phyloP scores from a whole-genome alignment of 768 basidiomycete species.

The Boletellus sp. region DNA sequence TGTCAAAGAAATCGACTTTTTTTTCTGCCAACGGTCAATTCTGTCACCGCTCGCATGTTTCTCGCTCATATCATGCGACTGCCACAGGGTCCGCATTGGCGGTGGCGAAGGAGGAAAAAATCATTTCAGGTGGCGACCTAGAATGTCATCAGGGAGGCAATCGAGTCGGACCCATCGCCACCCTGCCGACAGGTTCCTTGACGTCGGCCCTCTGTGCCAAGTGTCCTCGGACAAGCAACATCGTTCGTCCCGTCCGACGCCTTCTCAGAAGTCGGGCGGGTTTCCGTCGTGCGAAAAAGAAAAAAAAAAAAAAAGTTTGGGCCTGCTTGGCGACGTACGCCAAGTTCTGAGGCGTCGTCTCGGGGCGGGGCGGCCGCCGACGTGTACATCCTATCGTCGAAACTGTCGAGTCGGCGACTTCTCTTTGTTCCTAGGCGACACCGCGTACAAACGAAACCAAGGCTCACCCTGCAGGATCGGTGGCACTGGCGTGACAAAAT shows the following conservation, averaged over 20 bases:
- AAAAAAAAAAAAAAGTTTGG: conserved; percentile 60
- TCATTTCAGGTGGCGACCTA: conserved; percentile 9
- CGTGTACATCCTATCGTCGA: conserved; percentile 63
- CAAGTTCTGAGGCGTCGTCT: conserved; percentile 57
- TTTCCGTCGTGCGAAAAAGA: conserved; percentile 49
- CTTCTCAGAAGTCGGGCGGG: conserved; percentile 69
- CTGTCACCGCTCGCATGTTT: too few relatives aligned
- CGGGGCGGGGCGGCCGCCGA: conserved; percentile 69
- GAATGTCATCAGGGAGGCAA: too few relatives aligned
- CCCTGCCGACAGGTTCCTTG: conserved; percentile 28
- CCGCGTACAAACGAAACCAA: background rate
- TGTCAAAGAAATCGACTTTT: too few relatives aligned
- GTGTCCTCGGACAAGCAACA: conserved; percentile 26
- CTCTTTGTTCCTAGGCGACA: too few relatives aligned
- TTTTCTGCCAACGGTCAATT: too few relatives aligned
- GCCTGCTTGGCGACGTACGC: conserved; percentile 62
- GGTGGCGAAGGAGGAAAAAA: background rate
- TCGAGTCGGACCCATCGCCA: conserved; percentile 51
- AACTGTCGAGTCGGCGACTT: background rate
- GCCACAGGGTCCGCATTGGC: too few relatives aligned
- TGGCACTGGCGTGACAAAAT: conserved; percentile 48
- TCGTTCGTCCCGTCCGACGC: conserved; percentile 41
- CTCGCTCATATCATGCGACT: too few relatives aligned
- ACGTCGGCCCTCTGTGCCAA: conserved; percentile 41
- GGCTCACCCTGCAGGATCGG: conserved; percentile 53